Percentiles rank a stretch among this genome's conserved stretches.
Conservation (phyloP, 768 basidiomycete species). For the Trametes villosa region DNA sequence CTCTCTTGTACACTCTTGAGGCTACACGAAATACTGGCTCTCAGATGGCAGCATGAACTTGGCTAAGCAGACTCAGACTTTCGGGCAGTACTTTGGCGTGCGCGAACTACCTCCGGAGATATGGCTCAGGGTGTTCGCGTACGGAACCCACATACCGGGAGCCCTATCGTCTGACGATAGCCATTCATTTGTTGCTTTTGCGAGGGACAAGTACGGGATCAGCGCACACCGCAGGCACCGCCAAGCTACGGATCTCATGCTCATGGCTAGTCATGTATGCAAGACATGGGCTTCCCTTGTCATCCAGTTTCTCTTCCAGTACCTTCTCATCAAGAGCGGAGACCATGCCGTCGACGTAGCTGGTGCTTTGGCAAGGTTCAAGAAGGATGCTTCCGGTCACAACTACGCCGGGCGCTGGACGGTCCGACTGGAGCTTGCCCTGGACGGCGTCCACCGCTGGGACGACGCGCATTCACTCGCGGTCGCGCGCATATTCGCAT, state of each 20-base stretch:
- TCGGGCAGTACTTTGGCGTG: not conserved
- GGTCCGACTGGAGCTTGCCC: constrained; percentile 22
- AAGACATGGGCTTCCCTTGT: constrained; percentile 19
- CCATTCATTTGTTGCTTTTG: constrained; percentile 9
- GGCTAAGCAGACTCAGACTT: too few relatives aligned
- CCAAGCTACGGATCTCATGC: constrained; percentile 20
- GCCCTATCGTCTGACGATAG: constrained; percentile 11
- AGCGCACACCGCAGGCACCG: constrained; percentile 17
- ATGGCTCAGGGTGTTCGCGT: constrained; percentile 20
- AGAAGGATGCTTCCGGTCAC: not conserved
- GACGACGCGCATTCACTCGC: constrained; percentile 15
- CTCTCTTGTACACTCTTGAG: too few relatives aligned
- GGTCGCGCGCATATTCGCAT: constrained; percentile 12
- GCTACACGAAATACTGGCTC: too few relatives aligned
- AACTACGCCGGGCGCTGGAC: constrained; percentile 12
- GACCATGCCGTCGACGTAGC: constrained; percentile 19
- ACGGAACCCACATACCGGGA: constrained; percentile 24
- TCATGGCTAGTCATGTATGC: constrained; percentile 21
- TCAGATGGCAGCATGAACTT: too few relatives aligned
- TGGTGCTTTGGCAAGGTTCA: not conserved
- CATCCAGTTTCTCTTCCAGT: constrained; percentile 20
- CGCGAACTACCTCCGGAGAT: constrained; percentile 18
- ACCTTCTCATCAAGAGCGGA: constrained; percentile 23
- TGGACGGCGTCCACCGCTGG: constrained; percentile 26
- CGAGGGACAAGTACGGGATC: constrained; percentile 24